These are phyloP conservation scores for Cucurbita ficifolia DNA, from an alignment of 306 rosid genomes.

Conservation along the genomic window DNA sequence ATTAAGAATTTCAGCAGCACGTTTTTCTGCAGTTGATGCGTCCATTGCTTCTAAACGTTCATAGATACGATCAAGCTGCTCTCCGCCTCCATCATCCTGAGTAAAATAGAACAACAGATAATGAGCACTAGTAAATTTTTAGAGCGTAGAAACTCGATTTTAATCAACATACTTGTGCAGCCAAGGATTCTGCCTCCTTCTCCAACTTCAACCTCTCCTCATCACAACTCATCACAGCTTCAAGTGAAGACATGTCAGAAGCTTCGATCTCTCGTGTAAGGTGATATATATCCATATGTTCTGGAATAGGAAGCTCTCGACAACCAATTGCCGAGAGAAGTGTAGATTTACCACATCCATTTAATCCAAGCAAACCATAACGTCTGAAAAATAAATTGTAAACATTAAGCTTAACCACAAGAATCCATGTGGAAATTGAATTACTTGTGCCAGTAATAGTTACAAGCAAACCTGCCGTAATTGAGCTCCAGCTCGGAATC, in stretches of 20 bases:
- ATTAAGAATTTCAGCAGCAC: constrained; percentile 87
- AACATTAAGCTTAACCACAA: not conserved
- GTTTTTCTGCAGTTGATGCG: constrained; percentile 95
- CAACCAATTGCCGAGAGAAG: constrained; percentile 68
- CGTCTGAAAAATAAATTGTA: constrained; percentile 34
- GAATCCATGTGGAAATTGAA: not conserved
- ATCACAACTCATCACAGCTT: constrained; percentile 84
- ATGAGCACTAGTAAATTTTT: not conserved
- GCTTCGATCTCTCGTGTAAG: constrained; percentile 91
- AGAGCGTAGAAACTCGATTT: not conserved
- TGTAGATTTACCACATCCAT: constrained; percentile 96
- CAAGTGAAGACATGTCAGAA: constrained; percentile 86
- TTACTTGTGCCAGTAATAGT: not conserved
- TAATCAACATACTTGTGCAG: constrained; percentile 49
- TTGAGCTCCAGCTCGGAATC: constrained; percentile 93
- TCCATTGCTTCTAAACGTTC: constrained; percentile 87
- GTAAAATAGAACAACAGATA: not conserved
- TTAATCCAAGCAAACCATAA: constrained; percentile 88
- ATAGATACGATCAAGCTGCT: constrained; percentile 71
- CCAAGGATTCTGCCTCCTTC: constrained; percentile 73
- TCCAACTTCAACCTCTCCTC: constrained; percentile 87
- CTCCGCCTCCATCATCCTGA: constrained; percentile 97
- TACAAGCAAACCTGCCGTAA: constrained; percentile 64
- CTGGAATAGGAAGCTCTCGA: constrained; percentile 93
- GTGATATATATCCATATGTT: constrained; percentile 91